Evolutionary conservation across 1,284 basidiomycete genomes (phyloP).

Genomic region (Porodaedalea pini): DNA sequence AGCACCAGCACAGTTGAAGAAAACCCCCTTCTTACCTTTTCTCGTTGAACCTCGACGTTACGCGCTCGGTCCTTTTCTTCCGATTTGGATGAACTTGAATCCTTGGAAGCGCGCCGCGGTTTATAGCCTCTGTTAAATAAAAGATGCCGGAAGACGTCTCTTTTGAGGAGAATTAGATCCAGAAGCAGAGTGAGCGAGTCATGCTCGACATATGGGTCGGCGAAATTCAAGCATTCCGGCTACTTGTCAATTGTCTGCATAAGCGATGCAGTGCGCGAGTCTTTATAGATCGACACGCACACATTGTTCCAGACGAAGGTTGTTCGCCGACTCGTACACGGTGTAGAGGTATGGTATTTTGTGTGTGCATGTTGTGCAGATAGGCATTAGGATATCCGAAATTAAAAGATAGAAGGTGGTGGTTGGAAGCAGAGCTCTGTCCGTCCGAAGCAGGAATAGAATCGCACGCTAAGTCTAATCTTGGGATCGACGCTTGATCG

Average conservation of each 20-base stretch:
- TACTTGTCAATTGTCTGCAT: conserved; percentile 31
- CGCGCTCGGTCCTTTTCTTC: conserved; percentile 19
- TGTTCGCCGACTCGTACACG: conserved; percentile 78
- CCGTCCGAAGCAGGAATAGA: neutral
- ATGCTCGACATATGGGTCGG: conserved; percentile 89
- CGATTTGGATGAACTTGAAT: conserved; percentile 16
- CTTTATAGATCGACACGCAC: conserved; percentile 41
- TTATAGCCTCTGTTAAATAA: conserved; percentile 81
- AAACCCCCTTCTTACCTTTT: neutral
- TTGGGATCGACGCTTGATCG: neutral
- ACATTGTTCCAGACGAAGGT: conserved; percentile 78
- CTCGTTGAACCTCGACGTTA: neutral
- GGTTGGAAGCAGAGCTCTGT: neutral
- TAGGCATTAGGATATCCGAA: conserved; percentile 17
- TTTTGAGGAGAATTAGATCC: conserved; percentile 84
- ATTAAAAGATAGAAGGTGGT: neutral
- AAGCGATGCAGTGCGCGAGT: neutral
- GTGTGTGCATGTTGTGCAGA: conserved; percentile 38
- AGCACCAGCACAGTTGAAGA: neutral
- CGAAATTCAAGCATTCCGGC: conserved; percentile 66
- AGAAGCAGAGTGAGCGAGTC: conserved; percentile 74
- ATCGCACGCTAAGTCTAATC: conserved; percentile 4
- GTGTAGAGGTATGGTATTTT: conserved; percentile 75
- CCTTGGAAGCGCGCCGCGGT: conserved; percentile 34
- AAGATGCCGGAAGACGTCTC: conserved; percentile 83